These are phyloP conservation scores for Brassica rapa DNA, from an alignment of 345 rosid genomes.

Conservation along the genomic window DNA sequence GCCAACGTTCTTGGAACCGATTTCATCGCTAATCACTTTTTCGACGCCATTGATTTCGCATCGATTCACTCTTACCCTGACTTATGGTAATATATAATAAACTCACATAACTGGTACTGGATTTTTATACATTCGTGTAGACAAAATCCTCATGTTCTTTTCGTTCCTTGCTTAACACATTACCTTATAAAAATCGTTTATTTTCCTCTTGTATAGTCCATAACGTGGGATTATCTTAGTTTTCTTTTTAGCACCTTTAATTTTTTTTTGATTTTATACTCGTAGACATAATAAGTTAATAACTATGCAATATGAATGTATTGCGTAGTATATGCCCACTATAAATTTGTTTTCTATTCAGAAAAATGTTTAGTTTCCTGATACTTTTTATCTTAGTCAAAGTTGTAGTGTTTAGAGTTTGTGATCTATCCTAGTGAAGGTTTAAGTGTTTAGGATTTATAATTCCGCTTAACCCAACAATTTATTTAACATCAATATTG, in stretches of 20 bases:
- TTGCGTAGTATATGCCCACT: background rate
- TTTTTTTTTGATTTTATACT: background rate
- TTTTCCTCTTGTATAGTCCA: background rate
- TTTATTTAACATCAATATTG: background rate
- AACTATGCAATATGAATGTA: background rate
- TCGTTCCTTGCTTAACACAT: background rate
- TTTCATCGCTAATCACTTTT: slow-evolving; percentile 62
- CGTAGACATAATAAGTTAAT: background rate
- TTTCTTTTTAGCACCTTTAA: background rate
- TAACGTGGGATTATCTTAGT: background rate
- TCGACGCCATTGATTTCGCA: slow-evolving; percentile 61
- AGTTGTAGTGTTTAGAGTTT: background rate
- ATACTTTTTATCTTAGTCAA: background rate
- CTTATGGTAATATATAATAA: slow-evolving; percentile 46
- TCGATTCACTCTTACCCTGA: slow-evolving; percentile 77
- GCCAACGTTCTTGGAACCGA: slow-evolving; percentile 54
- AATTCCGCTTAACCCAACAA: background rate
- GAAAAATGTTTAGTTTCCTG: background rate
- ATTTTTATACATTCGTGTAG: background rate
- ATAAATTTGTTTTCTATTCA: background rate
- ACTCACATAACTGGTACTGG: background rate
- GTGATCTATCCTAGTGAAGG: background rate
- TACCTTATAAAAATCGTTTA: background rate
- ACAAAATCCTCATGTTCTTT: background rate
- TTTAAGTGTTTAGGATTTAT: background rate